Conservation (phyloP, 208 protist species). For the Leishmania lainsoni region DNA sequence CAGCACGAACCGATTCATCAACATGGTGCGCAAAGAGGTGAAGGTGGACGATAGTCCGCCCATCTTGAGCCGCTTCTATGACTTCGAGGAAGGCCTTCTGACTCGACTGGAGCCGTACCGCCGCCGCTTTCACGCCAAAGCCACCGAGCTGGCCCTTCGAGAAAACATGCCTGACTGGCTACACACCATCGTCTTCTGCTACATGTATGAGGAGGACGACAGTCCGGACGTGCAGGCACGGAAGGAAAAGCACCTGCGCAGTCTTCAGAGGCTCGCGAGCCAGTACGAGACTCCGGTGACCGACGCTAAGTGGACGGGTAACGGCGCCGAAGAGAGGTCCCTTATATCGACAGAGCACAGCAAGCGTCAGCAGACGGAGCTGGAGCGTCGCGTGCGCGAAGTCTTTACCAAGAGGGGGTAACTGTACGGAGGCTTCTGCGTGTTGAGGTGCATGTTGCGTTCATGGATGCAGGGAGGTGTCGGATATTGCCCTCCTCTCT, state of each 20-base stretch:
- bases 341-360: conserved; percentile 27
- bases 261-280: conserved; percentile 9
- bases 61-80: conserved; percentile 34
- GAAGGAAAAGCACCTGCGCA: conserved; percentile 11
- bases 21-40: conserved; percentile 51
- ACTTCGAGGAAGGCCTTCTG: conserved; percentile 29
- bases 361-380: conserved; percentile 24
- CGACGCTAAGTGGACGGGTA: background rate
- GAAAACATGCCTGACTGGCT: conserved; percentile 60
- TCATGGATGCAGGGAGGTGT: background rate
- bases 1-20: conserved; percentile 54
- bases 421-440: too few relatives aligned
- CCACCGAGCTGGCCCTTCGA: conserved; percentile 40
- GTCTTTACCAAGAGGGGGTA: conserved; percentile 17
- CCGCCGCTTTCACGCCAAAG: conserved; percentile 25
- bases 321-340: background rate
- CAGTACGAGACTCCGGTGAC: conserved; percentile 14
- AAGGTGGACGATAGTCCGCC: conserved; percentile 32
- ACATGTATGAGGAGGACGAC: conserved; percentile 61
- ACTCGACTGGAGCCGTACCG: conserved; percentile 8
- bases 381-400: conserved; percentile 43
- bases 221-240: conserved; percentile 27
- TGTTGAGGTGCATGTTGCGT: background rate
- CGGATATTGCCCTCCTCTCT: background rate
- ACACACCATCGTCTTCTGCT: conserved; percentile 60